A percentile compares a stretch with the other conserved stretches of the same genome.
phyloP scores from a whole-genome alignment of 129 eudicot genomes.

The Helianthus tuberosus region DNA sequence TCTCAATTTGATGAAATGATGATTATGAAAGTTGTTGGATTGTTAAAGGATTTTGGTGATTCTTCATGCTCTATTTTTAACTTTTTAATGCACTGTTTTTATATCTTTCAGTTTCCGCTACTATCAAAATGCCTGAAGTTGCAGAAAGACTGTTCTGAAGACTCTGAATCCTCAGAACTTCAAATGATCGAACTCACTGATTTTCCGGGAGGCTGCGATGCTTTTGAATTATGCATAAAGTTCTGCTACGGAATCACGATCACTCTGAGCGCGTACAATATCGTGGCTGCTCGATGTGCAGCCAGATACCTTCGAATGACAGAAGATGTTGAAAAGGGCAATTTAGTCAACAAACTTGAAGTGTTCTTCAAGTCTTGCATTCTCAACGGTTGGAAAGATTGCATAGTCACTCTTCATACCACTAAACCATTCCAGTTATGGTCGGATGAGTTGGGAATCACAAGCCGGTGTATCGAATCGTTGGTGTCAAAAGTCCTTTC shows the following conservation, averaged over 20 bases:
- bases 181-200: conserved; percentile 74
- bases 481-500: conserved; percentile 60
- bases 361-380: conserved; percentile 74
- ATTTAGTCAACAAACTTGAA: conserved; percentile 68
- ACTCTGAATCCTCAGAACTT: conserved; percentile 54
- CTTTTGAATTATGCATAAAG: conserved; percentile 85
- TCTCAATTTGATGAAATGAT: conserved; percentile 3
- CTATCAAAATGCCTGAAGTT: conserved; percentile 74
- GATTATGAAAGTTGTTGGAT: not conserved
- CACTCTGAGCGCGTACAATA: conserved; percentile 82
- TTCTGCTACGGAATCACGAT: conserved; percentile 89
- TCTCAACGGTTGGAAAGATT: conserved; percentile 86
- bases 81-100: not conserved
- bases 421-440: conserved; percentile 54
- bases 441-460: conserved; percentile 80
- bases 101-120: conserved; percentile 74
- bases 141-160: conserved; percentile 62
- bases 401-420: conserved; percentile 64
- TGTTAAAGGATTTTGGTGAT: not conserved
- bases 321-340: conserved; percentile 83
- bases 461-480: conserved; percentile 76
- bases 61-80: conserved; percentile 14
- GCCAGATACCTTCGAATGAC: conserved; percentile 88
- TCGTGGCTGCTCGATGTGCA: conserved; percentile 69
- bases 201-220: conserved; percentile 78